Evolutionary conservation across 176 grass and related monocot genomes (phyloP).

Genomic region (Eragrostis nindensis): DNA sequence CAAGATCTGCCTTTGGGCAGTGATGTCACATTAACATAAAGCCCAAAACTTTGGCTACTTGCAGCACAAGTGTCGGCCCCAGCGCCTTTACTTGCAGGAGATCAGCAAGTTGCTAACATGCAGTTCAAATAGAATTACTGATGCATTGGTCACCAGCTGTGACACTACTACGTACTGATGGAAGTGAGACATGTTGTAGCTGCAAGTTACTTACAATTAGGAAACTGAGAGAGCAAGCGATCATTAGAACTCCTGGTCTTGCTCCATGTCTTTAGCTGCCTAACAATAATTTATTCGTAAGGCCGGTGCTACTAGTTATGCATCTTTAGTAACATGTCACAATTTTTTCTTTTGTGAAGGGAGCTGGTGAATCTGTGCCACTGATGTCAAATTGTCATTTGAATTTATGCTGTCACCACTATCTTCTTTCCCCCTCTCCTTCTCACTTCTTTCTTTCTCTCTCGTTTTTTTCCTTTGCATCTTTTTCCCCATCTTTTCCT

Average conservation of each 20-base stretch:
- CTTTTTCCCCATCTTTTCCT: not conserved
- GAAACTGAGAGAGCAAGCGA: not conserved
- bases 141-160: constrained; percentile 4
- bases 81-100: constrained; percentile 45
- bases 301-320: not conserved
- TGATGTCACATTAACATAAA: constrained; percentile 70
- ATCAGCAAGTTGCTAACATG: constrained; percentile 40
- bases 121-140: constrained; percentile 48
- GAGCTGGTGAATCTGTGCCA: constrained; percentile 47
- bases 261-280: constrained; percentile 34
- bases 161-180: not conserved
- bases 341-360: constrained; percentile 1
- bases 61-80: constrained; percentile 39
- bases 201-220: constrained; percentile 19
- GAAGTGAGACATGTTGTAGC: not conserved
- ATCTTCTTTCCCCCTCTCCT: not conserved
- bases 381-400: constrained; percentile 42
- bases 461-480: not conserved
- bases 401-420: constrained; percentile 44
- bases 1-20: constrained; percentile 61
- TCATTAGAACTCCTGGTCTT: constrained; percentile 16
- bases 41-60: constrained; percentile 50
- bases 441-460: not conserved
- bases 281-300: constrained; percentile 8
- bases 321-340: constrained; percentile 14